phyloP scores from a whole-genome alignment of 352 stramenopile species.

The Phytophthora nicotianae region DNA sequence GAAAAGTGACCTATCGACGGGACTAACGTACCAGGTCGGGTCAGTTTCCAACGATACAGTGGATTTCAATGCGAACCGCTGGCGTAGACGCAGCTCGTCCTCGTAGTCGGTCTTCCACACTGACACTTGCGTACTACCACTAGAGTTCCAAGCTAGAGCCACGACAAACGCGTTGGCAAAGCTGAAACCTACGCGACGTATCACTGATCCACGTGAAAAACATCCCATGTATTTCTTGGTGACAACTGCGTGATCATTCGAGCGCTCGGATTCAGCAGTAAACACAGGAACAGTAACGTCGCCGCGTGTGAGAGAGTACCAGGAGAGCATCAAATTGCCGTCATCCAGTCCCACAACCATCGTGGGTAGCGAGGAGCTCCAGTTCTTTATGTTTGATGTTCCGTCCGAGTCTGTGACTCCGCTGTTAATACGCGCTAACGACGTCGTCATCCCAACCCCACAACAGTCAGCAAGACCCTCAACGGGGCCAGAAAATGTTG shows the following conservation, averaged over 20 bases:
- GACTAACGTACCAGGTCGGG: slow-evolving; percentile 21
- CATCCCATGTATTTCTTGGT: slow-evolving; percentile 66
- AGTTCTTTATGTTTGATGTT: slow-evolving; percentile 20
- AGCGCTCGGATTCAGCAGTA: slow-evolving; percentile 5
- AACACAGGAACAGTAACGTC: slow-evolving; percentile 14
- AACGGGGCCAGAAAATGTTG: slow-evolving; percentile 59
- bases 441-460: slow-evolving; percentile 30
- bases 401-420: slow-evolving; percentile 14
- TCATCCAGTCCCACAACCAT: slow-evolving; percentile 49
- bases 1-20: slow-evolving; percentile 26
- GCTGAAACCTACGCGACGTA: slow-evolving; percentile 60
- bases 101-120: slow-evolving; percentile 84
- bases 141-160: slow-evolving; percentile 43
- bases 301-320: slow-evolving; percentile 65
- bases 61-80: slow-evolving; percentile 35
- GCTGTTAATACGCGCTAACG: slow-evolving; percentile 49
- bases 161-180: slow-evolving; percentile 63
- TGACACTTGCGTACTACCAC: slow-evolving; percentile 45
- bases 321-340: slow-evolving; percentile 66
- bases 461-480: slow-evolving; percentile 51
- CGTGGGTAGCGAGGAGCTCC: slow-evolving; percentile 58
- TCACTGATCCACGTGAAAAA: slow-evolving; percentile 44
- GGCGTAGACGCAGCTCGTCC: slow-evolving; percentile 57
- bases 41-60: slow-evolving; percentile 2
- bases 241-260: slow-evolving; percentile 29